A percentile compares a stretch with the other conserved stretches of the same genome.
phyloP scores from a whole-genome alignment of 2,329 filamentous ascomycete genomes.

The Ramularia collo-cygni region DNA sequence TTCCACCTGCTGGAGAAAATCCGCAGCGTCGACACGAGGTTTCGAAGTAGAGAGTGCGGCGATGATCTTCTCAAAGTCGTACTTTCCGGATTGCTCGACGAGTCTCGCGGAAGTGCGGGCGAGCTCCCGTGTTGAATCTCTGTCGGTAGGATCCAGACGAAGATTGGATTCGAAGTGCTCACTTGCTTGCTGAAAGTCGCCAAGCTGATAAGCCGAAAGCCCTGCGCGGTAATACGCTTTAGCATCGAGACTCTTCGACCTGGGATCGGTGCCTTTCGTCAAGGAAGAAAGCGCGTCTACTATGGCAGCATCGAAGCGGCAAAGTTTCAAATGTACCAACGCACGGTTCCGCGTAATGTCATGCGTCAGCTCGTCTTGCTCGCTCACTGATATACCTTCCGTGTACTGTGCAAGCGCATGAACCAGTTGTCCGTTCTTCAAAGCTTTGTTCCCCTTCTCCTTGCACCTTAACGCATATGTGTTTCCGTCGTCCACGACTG shows the following conservation, averaged over 20 bases:
- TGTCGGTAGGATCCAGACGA: neutral
- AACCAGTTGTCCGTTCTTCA: neutral
- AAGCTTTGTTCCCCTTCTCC: neutral
- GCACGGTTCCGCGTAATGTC: slow-evolving; percentile 9
- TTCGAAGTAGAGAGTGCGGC: neutral
- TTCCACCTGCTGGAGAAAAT: neutral
- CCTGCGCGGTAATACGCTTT: slow-evolving; percentile 21
- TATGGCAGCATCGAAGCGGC: slow-evolving; percentile 3
- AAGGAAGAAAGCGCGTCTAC: slow-evolving; percentile 6
- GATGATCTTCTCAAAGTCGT: slow-evolving; percentile 6
- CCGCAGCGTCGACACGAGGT: too few relatives aligned
- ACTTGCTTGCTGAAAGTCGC: slow-evolving; percentile 8
- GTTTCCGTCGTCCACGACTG: neutral
- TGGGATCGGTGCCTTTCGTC: neutral
- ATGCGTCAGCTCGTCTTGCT: neutral
- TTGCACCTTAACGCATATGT: neutral
- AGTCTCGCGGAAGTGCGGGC: slow-evolving; percentile 3
- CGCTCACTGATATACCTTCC: neutral
- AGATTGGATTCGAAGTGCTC: neutral
- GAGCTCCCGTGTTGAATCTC: slow-evolving; percentile 1
- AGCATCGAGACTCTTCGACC: slow-evolving; percentile 2
- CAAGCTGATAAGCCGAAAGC: slow-evolving; percentile 18
- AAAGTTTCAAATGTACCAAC: slow-evolving; percentile 3
- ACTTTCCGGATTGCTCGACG: neutral
- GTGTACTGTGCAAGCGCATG: neutral